Evolutionary conservation across 2,329 filamentous ascomycete genomes (phyloP).

Genomic region (Fonsecaea pedrosoi): DNA sequence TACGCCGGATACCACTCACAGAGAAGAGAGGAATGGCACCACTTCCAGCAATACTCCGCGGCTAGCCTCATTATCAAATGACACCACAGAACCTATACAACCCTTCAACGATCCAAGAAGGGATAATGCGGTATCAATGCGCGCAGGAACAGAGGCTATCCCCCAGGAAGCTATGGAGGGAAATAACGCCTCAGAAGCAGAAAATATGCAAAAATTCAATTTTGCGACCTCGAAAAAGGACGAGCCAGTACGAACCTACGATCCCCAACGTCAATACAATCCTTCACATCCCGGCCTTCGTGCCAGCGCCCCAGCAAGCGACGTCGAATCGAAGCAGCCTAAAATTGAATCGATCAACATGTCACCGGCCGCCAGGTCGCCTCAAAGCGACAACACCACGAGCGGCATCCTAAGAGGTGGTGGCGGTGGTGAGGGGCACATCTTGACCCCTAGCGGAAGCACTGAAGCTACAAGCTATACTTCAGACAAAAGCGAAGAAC

Average conservation of each 20-base stretch:
- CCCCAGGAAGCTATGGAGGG: slow-evolving; percentile 27
- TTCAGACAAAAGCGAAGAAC: slow-evolving; percentile 31
- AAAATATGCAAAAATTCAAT: slow-evolving; percentile 34
- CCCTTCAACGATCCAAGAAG: slow-evolving; percentile 32
- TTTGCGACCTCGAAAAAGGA: slow-evolving; percentile 37
- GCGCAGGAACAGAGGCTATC: slow-evolving; percentile 37
- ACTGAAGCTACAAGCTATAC: slow-evolving; percentile 33
- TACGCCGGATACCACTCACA: slow-evolving; percentile 10
- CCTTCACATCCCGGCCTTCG: slow-evolving; percentile 24
- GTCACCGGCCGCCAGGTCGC: slow-evolving; percentile 12
- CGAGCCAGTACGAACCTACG: slow-evolving; percentile 37
- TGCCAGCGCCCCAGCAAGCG: slow-evolving; percentile 34
- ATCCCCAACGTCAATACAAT: slow-evolving; percentile 31
- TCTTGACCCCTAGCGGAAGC: slow-evolving; percentile 32
- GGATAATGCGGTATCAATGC: slow-evolving; percentile 38
- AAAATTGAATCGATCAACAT: slow-evolving; percentile 15
- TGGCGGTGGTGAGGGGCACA: slow-evolving; percentile 26
- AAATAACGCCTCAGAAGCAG: slow-evolving; percentile 15
- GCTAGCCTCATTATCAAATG: slow-evolving; percentile 7
- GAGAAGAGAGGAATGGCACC: slow-evolving; percentile 5
- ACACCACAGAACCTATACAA: slow-evolving; percentile 22
- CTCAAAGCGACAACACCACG: slow-evolving; percentile 20
- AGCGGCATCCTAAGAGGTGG: slow-evolving; percentile 23
- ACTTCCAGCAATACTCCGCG: slow-evolving; percentile 27
- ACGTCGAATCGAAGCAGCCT: slow-evolving; percentile 19